Conservation (phyloP, 192 early-diverging fungal species). For the Coemansia sp. region DNA sequence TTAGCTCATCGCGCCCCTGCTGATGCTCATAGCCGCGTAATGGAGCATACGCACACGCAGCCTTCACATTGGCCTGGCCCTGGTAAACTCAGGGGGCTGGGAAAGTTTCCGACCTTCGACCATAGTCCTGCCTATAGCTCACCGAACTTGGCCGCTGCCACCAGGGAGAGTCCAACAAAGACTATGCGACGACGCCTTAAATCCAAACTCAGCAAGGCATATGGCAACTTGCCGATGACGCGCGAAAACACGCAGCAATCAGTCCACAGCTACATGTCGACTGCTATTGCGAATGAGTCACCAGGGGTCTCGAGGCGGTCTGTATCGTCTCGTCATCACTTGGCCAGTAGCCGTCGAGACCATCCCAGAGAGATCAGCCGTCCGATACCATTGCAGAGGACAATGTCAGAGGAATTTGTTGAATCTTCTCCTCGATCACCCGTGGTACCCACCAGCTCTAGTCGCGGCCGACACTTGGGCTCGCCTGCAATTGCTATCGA, state of each 20-base stretch:
- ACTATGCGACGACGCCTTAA: conserved; percentile 9
- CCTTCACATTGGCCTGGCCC: background rate
- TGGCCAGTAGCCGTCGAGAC: background rate
- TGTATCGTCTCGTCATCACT: background rate
- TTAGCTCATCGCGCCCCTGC: background rate
- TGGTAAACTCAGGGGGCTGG: background rate
- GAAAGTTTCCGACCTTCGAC: background rate
- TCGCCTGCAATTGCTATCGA: conserved; percentile 7
- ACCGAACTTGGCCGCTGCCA: background rate
- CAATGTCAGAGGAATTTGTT: background rate
- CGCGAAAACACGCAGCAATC: conserved; percentile 10
- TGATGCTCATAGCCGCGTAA: background rate
- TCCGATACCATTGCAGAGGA: background rate
- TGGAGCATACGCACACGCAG: background rate
- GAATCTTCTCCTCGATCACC: background rate
- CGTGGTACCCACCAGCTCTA: background rate
- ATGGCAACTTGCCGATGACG: conserved; percentile 12
- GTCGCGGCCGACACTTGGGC: background rate
- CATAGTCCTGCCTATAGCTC: background rate
- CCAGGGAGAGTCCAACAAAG: background rate
- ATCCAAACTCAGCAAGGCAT: conserved; percentile 7
- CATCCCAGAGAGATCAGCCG: background rate
- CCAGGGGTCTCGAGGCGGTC: background rate
- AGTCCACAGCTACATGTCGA: conserved; percentile 25
- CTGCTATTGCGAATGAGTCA: conserved; percentile 16